Evolutionary conservation across 106 monocot species (phyloP).

Genomic region (Agapanthus africanus): DNA sequence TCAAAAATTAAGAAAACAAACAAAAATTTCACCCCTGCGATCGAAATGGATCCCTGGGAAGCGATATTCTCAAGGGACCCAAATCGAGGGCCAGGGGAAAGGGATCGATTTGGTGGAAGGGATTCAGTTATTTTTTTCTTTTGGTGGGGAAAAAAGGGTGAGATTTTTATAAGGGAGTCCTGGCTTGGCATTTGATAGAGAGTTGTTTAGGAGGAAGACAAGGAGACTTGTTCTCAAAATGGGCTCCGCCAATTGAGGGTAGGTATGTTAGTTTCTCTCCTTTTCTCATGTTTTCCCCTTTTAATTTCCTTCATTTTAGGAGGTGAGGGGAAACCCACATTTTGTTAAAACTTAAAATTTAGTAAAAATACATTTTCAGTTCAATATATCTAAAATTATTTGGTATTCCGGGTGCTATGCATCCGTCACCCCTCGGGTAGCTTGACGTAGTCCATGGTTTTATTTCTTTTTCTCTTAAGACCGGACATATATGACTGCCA

Average conservation of each 20-base stretch:
- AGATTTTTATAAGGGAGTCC: neutral
- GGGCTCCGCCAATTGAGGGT: neutral
- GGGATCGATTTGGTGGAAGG: neutral
- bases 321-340: neutral
- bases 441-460: no score
- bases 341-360: no score
- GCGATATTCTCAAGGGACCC: constrained; percentile 2
- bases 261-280: neutral
- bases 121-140: no score
- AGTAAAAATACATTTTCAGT: no score
- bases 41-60: constrained; percentile 12
- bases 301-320: neutral
- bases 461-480: no score
- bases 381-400: neutral
- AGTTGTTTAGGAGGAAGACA: neutral
- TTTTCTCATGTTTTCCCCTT: neutral
- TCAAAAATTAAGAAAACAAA: neutral
- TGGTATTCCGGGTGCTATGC: no score
- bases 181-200: neutral
- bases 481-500: no score
- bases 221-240: neutral
- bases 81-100: constrained; percentile 10
- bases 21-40: neutral
- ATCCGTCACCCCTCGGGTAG: no score
- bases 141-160: neutral